Evolutionary conservation across 495 filamentous ascomycete genomes (phyloP).

Genomic region (Trichoderma erinaceum): DNA sequence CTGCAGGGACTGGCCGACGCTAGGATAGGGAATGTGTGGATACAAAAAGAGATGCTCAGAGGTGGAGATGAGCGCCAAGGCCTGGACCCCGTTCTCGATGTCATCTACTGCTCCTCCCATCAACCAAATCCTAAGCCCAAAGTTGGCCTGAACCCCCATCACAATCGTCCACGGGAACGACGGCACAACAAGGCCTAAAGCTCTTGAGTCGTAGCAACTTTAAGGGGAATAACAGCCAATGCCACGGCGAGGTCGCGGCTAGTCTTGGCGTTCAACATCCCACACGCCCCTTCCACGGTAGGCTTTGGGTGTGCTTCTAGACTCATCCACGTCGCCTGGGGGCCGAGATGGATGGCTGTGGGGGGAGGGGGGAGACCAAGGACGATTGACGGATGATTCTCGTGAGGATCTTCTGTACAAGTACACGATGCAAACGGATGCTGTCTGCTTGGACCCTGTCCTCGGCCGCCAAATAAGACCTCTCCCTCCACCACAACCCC

Average conservation of each 20-base stretch:
- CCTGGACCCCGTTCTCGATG: conserved; percentile 11
- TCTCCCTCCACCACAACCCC: conserved; percentile 13
- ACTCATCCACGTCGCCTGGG: conserved; percentile 1
- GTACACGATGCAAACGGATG: conserved; percentile 7
- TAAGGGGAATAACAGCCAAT: background rate
- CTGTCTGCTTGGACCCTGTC: conserved; percentile 1
- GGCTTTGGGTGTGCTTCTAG: background rate
- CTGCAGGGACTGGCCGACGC: conserved; percentile 14
- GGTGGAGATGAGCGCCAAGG: conserved; percentile 12
- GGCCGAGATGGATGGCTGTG: conserved; percentile 2
- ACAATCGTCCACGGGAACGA: conserved; percentile 10
- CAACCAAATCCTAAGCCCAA: conserved; percentile 11
- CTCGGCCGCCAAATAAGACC: conserved; percentile 7
- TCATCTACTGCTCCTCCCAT: conserved; percentile 14
- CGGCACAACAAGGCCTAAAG: conserved; percentile 6
- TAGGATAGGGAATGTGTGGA: conserved; percentile 13
- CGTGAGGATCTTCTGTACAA: conserved; percentile 7
- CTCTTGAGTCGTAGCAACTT: conserved; percentile 5
- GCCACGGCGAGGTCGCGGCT: background rate
- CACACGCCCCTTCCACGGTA: background rate
- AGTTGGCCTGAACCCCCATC: conserved; percentile 3
- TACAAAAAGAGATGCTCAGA: background rate
- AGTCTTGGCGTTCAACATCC: background rate
- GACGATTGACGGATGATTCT: conserved; percentile 12
- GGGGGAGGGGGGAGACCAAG: conserved; percentile 6